phyloP scores from a whole-genome alignment of 352 stramenopile species.

The Globisporangium ultimum region DNA sequence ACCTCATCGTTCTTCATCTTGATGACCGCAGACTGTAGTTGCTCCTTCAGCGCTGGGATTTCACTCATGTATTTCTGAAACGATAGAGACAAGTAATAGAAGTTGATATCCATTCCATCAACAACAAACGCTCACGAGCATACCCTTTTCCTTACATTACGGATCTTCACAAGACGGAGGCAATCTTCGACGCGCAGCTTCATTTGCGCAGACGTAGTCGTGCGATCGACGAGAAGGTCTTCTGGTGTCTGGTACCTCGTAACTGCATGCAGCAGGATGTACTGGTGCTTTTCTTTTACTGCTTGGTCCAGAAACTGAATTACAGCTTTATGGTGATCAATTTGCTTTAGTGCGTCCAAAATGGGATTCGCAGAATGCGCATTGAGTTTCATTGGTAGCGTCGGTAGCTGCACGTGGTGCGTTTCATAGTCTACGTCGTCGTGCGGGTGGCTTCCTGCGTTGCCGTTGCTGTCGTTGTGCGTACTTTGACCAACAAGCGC shows the following conservation, averaged over 20 bases:
- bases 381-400: slow-evolving; percentile 65
- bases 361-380: slow-evolving; percentile 72
- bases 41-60: slow-evolving; percentile 42
- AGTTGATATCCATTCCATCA: background rate
- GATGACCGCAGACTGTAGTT: slow-evolving; percentile 45
- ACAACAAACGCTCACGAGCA: background rate
- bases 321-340: slow-evolving; percentile 69
- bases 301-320: slow-evolving; percentile 62
- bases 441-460: slow-evolving; percentile 8
- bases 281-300: slow-evolving; percentile 56
- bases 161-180: slow-evolving; percentile 66
- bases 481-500: slow-evolving; percentile 8
- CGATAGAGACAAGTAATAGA: too few species aligned
- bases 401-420: slow-evolving; percentile 20
- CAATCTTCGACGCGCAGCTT: slow-evolving; percentile 60
- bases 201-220: slow-evolving; percentile 36
- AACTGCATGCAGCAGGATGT: slow-evolving; percentile 43
- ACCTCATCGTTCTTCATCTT: slow-evolving; percentile 70
- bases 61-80: slow-evolving; percentile 65
- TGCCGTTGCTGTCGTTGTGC: background rate
- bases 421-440: slow-evolving; percentile 30
- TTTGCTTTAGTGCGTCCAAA: slow-evolving; percentile 75
- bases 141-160: slow-evolving; percentile 48
- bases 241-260: slow-evolving; percentile 45
- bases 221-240: slow-evolving; percentile 53